Conservation (phyloP, 1,139 yeast genomes). For the Saccharomyces uvarum region DNA sequence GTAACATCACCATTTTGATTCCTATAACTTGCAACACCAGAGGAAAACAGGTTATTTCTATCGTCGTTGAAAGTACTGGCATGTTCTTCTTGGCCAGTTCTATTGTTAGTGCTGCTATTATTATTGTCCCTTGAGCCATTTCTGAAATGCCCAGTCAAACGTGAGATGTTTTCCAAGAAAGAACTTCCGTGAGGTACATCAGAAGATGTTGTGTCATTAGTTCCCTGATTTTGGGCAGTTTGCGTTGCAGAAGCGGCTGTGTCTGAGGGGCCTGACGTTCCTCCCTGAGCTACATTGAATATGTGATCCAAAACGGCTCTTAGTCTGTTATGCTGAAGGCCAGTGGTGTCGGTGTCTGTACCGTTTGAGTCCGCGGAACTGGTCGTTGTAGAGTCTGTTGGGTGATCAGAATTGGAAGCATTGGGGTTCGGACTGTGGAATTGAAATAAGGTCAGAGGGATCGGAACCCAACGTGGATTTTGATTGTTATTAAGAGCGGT, state of each 20-base stretch:
- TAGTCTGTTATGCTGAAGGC: conserved; percentile 12
- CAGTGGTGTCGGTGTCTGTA: conserved; percentile 1
- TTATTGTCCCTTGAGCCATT: neutral
- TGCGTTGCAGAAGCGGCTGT: neutral
- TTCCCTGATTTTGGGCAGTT: neutral
- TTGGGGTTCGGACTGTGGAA: neutral
- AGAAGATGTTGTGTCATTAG: neutral
- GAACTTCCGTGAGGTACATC: neutral
- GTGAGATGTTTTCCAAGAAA: neutral
- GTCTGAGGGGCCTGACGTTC: neutral
- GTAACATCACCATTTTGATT: conserved; percentile 13
- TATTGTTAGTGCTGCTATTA: neutral
- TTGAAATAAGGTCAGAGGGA: conserved; percentile 12
- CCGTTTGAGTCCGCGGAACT: neutral
- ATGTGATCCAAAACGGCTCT: conserved; percentile 15
- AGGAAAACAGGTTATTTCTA: conserved; percentile 10
- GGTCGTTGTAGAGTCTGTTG: neutral
- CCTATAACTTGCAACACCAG: conserved; percentile 17
- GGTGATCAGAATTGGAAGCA: neutral
- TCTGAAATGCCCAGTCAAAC: neutral
- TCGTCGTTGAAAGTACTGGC: neutral
- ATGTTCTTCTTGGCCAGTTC: neutral
- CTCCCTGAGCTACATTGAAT: conserved; percentile 8
- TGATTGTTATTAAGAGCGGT: conserved; percentile 5
- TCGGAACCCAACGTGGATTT: conserved; percentile 16